phyloP scores from a whole-genome alignment of 768 basidiomycete genomes.

The Rhizopogon vinicolor region DNA sequence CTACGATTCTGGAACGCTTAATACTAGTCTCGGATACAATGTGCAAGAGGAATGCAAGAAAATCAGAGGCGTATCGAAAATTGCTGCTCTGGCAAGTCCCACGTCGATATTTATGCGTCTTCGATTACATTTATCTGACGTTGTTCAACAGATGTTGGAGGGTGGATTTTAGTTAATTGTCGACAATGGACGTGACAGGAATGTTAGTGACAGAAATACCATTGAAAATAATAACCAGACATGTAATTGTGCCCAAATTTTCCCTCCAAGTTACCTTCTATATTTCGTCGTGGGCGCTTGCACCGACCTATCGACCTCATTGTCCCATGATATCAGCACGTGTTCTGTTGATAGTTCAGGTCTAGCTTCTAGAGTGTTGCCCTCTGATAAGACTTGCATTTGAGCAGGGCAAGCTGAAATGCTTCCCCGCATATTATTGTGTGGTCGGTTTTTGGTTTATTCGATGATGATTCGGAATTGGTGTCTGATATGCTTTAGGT shows the following conservation, averaged over 20 bases:
- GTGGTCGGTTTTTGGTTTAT: slow-evolving; percentile 11
- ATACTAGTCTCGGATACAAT: slow-evolving; percentile 47
- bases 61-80: slow-evolving; percentile 44
- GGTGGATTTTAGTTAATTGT: not conserved
- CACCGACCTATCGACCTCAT: too few species aligned
- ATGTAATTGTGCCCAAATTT: not conserved
- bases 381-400: not conserved
- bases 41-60: slow-evolving; percentile 61
- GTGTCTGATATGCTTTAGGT: slow-evolving; percentile 30
- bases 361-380: not conserved
- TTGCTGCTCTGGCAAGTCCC: slow-evolving; percentile 35
- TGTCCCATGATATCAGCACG: not conserved
- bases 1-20: slow-evolving; percentile 44
- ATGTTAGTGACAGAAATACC: not conserved
- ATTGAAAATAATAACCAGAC: not conserved
- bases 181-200: not conserved
- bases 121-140: not conserved
- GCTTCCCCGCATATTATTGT: slow-evolving; percentile 16
- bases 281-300: not conserved
- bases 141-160: not conserved
- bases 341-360: not conserved
- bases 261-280: not conserved
- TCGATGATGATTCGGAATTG: not conserved
- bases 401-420: not conserved
- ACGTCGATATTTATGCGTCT: not conserved